phyloP scores from a whole-genome alignment of 2,329 filamentous ascomycete genomes.

The Xylaria multiplex region DNA sequence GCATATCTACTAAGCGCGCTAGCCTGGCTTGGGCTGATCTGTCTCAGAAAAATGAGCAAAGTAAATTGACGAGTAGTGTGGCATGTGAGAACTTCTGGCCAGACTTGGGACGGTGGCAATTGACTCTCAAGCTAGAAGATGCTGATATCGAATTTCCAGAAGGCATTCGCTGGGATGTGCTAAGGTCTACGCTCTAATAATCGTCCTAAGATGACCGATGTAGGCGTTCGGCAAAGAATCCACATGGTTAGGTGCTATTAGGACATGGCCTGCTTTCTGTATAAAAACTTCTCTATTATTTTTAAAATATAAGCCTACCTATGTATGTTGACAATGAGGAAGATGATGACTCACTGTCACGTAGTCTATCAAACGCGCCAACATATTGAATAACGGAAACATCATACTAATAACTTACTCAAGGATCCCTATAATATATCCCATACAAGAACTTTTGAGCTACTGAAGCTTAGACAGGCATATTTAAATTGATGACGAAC shows the following conservation, averaged over 20 bases:
- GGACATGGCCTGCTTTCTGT: not conserved
- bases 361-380: too few species aligned
- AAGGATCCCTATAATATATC: too few species aligned
- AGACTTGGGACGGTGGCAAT: constrained; percentile 56
- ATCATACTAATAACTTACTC: too few species aligned
- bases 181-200: constrained; percentile 33
- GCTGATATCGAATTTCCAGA: constrained; percentile 46
- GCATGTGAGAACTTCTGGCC: constrained; percentile 58
- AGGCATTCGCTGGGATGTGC: constrained; percentile 43
- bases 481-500: too few species aligned
- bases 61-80: constrained; percentile 34
- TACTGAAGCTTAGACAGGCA: too few species aligned
- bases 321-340: too few species aligned
- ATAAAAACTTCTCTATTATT: too few species aligned
- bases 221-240: not conserved
- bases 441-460: too few species aligned
- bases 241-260: not conserved
- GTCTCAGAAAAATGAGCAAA: constrained; percentile 50
- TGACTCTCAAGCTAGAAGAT: constrained; percentile 50
- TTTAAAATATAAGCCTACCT: too few species aligned
- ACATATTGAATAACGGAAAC: too few species aligned
- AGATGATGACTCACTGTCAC: too few species aligned
- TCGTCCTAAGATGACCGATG: not conserved
- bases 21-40: constrained; percentile 61
- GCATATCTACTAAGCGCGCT: constrained; percentile 46